Evolutionary conservation across 768 basidiomycete genomes (phyloP), one percentile per base, ranked within the genome.

Genomic region (Pleurotus platypus): DNA sequence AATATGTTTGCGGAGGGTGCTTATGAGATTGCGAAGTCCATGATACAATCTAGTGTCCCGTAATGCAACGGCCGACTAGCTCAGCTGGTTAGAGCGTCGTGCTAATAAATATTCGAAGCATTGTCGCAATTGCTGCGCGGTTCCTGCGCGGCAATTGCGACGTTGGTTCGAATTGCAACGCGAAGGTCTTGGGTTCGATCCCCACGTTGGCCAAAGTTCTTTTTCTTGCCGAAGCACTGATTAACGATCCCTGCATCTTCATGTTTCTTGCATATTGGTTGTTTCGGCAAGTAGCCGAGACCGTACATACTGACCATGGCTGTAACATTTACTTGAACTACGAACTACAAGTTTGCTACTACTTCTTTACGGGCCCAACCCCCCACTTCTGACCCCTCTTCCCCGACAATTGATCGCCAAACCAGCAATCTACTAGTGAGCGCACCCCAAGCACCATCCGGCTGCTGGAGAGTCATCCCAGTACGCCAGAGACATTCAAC

Each of bases 21-120:
- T 2, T 2, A 20, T 20, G 20, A 20, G 20, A 20, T 20, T 2
- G 20, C 20, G 2, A 20, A 2, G 2, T 20, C 20, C 20, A 20
- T 20, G 20, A 20, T 20, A 7, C n/a, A 26, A 45, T 45, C 4
- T 9, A 16, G 42, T 35, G 30, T 11, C 12, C 4, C 0, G 3
- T 2, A 1, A 4, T 45, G 0, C 18, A 48, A 15, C 6, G 87
- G 87, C 87, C 86, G 87, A 83, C 85, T 90, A 89, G 88, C 89
- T 90, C 88, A 90, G 89, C 77, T 89, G 89, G 88, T 90, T 89
- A 89, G 88, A 89, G 88, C 87, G 87, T 89, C 83, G 87, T 87
- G 84, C 87, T 89, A 89, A 87, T 86, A 54, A 24, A 12, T 11
- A 13, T 50, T 50, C 27, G 12, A 9, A 5, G 18, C 26, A 35